Evolutionary conservation across 768 basidiomycete genomes (phyloP), one percentile per base, ranked within the genome.

Genomic region (Amanita jacksonii): DNA sequence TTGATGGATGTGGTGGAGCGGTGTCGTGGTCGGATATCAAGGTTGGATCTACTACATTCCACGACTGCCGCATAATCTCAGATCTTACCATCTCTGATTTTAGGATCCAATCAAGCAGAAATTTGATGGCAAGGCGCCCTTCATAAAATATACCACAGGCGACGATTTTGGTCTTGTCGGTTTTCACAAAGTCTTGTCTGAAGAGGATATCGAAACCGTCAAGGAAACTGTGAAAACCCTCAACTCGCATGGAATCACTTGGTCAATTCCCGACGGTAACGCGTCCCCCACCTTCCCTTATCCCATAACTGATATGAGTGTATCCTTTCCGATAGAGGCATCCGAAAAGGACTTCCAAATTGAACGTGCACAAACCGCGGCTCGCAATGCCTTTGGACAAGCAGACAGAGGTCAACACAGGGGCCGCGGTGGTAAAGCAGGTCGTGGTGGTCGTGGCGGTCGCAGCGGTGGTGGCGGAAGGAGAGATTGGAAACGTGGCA

Each of bases 291-390:
- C 36, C 16, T 2, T 16, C 5, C 22, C 18, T 34, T 49, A 19
- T 41, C 15, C n/a, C 43, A 15, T 34, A 43, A 35, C 45, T 42
- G 4, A 10, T 43, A 5, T 8, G 16, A 34, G 12, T 34, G 18
- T 10, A n/a, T n/a, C n/a, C n/a, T n/a, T n/a, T n/a, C n/a, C n/a
- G n/a, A 48, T 49, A 85, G 85, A 85, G 69, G 77, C 78, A 19
- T 76, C 76, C 38, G 85, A 87, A 53, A 80, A 77, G 53, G 62
- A 64, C 1, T 85, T 86, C 64, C 81, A 83, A 54, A 66, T 85
- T 22, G 79, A 85, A 55, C 80, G 85, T 8, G 85, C 84, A 2
- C 73, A 81, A 49, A 67, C 70, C 13, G 79, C 82, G 3, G 85
- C 84, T 1, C 73, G 71, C 51, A 69, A 55, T 53, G 70, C 67